These are phyloP conservation scores for Chrysoporthe cubensis DNA, from an alignment of 2,329 filamentous ascomycete species.

Conservation along the genomic window DNA sequence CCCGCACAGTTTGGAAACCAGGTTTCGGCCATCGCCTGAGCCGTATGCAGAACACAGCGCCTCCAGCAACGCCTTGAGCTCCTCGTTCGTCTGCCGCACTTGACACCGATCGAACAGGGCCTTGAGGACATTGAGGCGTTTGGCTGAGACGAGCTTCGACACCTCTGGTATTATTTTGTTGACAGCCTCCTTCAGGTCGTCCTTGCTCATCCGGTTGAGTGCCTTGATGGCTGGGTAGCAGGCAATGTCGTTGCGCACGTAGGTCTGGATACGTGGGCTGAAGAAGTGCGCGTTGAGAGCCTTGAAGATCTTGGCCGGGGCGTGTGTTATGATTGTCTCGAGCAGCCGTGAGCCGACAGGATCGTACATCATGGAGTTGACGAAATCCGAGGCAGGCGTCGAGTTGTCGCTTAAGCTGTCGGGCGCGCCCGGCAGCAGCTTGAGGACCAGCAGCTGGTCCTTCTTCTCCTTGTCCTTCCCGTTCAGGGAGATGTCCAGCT, in stretches of 20 bases:
- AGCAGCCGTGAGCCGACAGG: constrained; percentile 86
- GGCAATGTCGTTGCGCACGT: constrained; percentile 88
- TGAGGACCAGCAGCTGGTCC: constrained; percentile 63
- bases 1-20: constrained; percentile 55
- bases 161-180: constrained; percentile 75
- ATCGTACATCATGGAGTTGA: constrained; percentile 88
- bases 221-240: constrained; percentile 85
- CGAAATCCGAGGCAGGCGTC: constrained; percentile 74
- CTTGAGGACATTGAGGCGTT: constrained; percentile 78
- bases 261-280: constrained; percentile 75
- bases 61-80: constrained; percentile 53
- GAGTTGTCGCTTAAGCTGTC: constrained; percentile 72
- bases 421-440: constrained; percentile 76
- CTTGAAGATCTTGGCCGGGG: constrained; percentile 90
- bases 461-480: constrained; percentile 69
- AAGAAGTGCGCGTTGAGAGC: constrained; percentile 80
- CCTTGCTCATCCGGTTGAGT: constrained; percentile 81
- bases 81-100: constrained; percentile 50
- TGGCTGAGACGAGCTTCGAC: constrained; percentile 71
- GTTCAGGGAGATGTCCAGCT: constrained; percentile 79
- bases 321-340: constrained; percentile 80
- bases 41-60: constrained; percentile 53
- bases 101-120: constrained; percentile 82
- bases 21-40: constrained; percentile 46
- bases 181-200: constrained; percentile 78